These are phyloP conservation scores for Aegilops tauschii DNA, from an alignment of 176 grass and related monocot species.

Conservation along the genomic window DNA sequence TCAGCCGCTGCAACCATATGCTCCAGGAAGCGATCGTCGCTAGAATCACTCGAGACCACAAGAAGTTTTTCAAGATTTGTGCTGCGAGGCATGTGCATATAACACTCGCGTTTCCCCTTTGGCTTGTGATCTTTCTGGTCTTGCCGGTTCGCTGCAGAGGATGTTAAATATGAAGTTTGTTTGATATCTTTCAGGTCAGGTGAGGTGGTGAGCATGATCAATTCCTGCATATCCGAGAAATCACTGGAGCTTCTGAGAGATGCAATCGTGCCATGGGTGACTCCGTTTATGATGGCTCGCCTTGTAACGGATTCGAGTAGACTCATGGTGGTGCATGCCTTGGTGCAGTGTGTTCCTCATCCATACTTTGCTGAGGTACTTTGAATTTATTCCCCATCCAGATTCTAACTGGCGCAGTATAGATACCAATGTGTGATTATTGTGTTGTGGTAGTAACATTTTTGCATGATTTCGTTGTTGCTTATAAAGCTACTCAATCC, in stretches of 20 bases:
- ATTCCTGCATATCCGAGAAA: background rate
- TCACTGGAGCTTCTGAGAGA: background rate
- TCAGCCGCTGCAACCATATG: background rate
- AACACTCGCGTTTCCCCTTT: background rate
- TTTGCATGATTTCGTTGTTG: background rate
- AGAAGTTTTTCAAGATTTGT: background rate
- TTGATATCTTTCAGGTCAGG: background rate
- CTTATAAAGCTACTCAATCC: background rate
- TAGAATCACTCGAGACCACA: background rate
- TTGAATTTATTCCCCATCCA: background rate
- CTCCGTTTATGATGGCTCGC: background rate
- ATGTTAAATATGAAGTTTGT: background rate
- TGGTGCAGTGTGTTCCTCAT: background rate
- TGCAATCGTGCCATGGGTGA: background rate
- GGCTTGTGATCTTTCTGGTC: background rate
- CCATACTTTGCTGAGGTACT: background rate
- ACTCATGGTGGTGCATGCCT: conserved; percentile 13
- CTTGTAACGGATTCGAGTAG: background rate
- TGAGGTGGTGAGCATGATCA: conserved; percentile 1
- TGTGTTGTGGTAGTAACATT: background rate
- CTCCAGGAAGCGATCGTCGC: background rate
- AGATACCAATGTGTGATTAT: background rate
- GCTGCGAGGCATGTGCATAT: background rate
- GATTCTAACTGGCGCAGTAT: background rate
- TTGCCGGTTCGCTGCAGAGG: background rate